These are phyloP conservation scores for Aurantiochytrium sp. DNA, from an alignment of 108 stramenopile species.

Conservation along the genomic window DNA sequence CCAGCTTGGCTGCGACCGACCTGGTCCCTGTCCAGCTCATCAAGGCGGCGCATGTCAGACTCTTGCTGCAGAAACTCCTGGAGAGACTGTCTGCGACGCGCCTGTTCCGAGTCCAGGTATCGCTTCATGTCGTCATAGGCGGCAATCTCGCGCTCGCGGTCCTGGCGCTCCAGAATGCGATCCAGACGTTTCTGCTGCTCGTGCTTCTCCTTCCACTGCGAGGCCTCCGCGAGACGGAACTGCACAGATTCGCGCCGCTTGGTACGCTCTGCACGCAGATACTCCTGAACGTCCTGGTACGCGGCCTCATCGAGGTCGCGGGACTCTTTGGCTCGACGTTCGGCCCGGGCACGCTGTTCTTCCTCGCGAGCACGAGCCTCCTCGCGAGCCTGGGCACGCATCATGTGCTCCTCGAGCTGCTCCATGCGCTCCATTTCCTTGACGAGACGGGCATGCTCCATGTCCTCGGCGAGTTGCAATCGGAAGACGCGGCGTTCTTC, in stretches of 20 bases:
- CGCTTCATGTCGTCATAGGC: constrained; percentile 6
- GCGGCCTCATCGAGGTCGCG: constrained; percentile 1
- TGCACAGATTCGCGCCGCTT: not conserved
- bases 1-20: too few relatives aligned
- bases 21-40: not conserved
- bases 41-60: not conserved
- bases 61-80: not conserved
- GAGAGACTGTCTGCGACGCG: not conserved
- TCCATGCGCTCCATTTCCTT: constrained; percentile 1
- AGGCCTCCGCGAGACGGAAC: not conserved
- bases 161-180: not conserved
- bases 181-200: not conserved
- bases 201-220: not conserved
- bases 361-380: not conserved
- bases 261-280: not conserved
- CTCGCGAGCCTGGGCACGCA: not conserved
- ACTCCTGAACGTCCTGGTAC: not conserved
- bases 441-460: not conserved
- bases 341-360: not conserved
- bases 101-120: not conserved
- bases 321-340: not conserved
- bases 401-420: not conserved
- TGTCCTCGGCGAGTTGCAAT: not conserved
- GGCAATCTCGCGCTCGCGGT: not conserved
- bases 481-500: not conserved